Evolutionary conservation across 371 early-diverging fungal genomes (phyloP), one percentile per base, ranked within the genome.

Genomic region (Haplosporangium sp.): DNA sequence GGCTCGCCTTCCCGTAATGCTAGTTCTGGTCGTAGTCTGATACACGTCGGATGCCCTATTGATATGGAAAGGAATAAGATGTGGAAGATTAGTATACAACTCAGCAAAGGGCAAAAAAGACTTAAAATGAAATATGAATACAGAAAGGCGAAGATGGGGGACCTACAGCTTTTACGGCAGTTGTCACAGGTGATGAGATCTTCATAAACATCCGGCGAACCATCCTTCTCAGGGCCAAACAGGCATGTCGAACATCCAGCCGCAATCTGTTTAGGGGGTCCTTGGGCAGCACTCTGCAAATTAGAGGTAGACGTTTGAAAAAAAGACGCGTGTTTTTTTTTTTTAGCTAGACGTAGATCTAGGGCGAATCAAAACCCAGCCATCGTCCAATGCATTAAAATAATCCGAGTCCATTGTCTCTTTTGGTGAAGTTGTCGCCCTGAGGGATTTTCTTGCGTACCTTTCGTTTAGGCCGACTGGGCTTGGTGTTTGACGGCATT

Each of bases 191-290:
- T 71, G 64, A 76, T 71, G 59, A 76, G 77, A 51, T 76, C 77
- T 53, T 76, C 77, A 52, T 76, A 76, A 8, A 76, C 71, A 63
- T 76, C 77, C 8, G 77, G 77, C 21, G 67, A 70, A 48, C 77
- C 77, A 71, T 76, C 77, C 56, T 76, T 76, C 67, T 76, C 77
- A 36, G 77, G 77, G 9, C 77, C 77, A 59, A 76, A 76, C 51
- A 76, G 67, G 51, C 77, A 76, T 59, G 12, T 76, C 48, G 61
- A 55, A 47, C 77, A 76, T 16, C 77, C 74, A 52, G 74, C 58
- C 20, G 61, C 53, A 36, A 54, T 59, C 43, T 53, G 55, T 55
- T 71, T 76, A 21, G 59, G 63, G 37, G 72, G 64, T 29, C 61
- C 71, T 51, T 55, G 43, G 16, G 64, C 69, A 45, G 50, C 50